Base-by-base conservation (phyloP, 345 rosid species). In the Eucalyptus marginata region DNA sequence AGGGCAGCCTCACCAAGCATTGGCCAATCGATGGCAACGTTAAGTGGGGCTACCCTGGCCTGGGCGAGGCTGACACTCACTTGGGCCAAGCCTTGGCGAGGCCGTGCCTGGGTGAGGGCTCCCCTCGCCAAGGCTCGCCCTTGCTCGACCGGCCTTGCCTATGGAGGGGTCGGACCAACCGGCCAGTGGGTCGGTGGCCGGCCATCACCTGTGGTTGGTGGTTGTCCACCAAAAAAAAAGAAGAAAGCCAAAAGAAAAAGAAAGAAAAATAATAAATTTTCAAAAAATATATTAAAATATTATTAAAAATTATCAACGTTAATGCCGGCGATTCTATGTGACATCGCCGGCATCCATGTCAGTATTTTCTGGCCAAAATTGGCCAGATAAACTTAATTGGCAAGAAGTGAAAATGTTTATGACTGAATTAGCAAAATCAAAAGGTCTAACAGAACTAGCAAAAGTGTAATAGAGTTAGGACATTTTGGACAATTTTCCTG, bases 1-100 rank as follows among this genome's bases (percentile, higher is more conserved):
- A 18, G 2, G 56, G 10, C 0, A 18, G 24, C 56, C 56, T 52
- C 24, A 0, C 56, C 0, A 2, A 0, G 22, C 24, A 52, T 52
- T 18, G 56, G 0, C 7, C 0, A 0, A 18, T 24, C 0, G 0
- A 52, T 52, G 24, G 24, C 4, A 0, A 52, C 0, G 0, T 52
- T 52, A 52, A 9, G 56, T 52, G 58, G 2, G 58, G 24, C 58
- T 2, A 0, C 58, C 56, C 24, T 52, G 0, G 24, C 58, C 0
- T 52, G 0, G 58, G 10, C 0, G 1, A 18, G 58, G 10, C 10
- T 0, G 0, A 52, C 24, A 52, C 25, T 52, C 58, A 52, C 58
- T 52, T 52, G 22, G 8, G 54, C 3, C 20, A 0, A 50, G 52
- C 52, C 52, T 3, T 50, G 0, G 52, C 0, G 0, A 52, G 1